Conservation (phyloP, 2,329 filamentous ascomycete species). For the Colletotrichum sp. region DNA sequence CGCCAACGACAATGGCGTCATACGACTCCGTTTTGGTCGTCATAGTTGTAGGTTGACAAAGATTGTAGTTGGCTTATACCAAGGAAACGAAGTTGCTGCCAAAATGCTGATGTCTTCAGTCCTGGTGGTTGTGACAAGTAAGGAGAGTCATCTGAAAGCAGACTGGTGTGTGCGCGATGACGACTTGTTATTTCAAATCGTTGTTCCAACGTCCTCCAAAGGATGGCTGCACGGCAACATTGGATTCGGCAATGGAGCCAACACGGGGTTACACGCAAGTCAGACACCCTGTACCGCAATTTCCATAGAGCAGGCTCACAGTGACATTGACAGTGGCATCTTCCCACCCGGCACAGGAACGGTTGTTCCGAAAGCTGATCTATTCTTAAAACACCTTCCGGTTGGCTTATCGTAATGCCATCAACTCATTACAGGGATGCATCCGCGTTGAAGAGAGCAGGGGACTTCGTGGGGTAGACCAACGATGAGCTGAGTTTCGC, state of each 20-base stretch:
- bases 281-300: neutral
- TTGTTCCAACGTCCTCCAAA: neutral
- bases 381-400: neutral
- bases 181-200: neutral
- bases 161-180: neutral
- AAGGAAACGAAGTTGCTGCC: neutral
- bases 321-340: neutral
- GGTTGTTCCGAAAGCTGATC: neutral
- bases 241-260: neutral
- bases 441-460: neutral
- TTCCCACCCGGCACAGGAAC: neutral
- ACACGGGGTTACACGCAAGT: neutral
- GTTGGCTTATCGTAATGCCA: neutral
- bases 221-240: neutral
- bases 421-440: neutral
- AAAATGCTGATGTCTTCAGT: neutral
- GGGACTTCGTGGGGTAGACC: neutral
- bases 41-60: neutral
- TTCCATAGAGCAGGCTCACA: neutral
- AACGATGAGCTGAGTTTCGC: neutral
- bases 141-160: neutral
- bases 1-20: slow-evolving; percentile 13
- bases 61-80: neutral
- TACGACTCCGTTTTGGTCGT: neutral
- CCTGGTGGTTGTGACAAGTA: neutral